Percentiles rank a stretch among this genome's conserved stretches.
Evolutionary conservation across 2,329 filamentous ascomycete genomes (phyloP).

Genomic region (Colletotrichum lini): DNA sequence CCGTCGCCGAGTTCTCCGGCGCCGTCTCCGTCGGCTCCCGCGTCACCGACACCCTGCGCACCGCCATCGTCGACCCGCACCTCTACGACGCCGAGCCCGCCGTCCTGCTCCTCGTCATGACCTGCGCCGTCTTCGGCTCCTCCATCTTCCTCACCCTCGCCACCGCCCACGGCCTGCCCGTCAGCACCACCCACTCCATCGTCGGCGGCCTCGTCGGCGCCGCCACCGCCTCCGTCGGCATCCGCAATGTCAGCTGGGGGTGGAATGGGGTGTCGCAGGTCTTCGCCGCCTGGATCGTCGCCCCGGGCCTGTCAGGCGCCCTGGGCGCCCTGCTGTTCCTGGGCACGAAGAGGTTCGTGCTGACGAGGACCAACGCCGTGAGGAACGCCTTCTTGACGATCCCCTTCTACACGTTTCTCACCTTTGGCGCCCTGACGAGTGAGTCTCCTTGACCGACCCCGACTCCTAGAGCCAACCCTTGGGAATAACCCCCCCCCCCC

Average conservation of each 20-base stretch:
- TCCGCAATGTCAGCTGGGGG: conserved; percentile 55
- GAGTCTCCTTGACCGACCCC: conserved; percentile 29
- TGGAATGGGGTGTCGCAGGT: conserved; percentile 55
- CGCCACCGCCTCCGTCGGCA: conserved; percentile 54
- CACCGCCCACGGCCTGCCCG: conserved; percentile 65
- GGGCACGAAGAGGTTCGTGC: conserved; percentile 52
- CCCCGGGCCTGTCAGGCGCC: conserved; percentile 52
- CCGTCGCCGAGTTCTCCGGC: conserved; percentile 61
- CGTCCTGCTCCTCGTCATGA: conserved; percentile 68
- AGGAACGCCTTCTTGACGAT: conserved; percentile 52
- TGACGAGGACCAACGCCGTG: conserved; percentile 49
- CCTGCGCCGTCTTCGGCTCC: conserved; percentile 66
- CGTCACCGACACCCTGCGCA: conserved; percentile 62
- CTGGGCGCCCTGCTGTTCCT: conserved; percentile 53
- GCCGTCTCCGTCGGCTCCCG: conserved; percentile 56
- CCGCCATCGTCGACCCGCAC: conserved; percentile 60
- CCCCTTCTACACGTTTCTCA: conserved; percentile 56
- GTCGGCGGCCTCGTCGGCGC: conserved; percentile 59
- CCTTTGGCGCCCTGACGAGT: conserved; percentile 54
- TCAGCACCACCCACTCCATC: conserved; percentile 69
- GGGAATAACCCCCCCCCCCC: too few relatives aligned
- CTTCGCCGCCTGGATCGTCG: conserved; percentile 56
- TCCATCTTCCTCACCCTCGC: conserved; percentile 68
- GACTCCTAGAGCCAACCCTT: too few relatives aligned
- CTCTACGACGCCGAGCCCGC: conserved; percentile 60